Evolutionary conservation across 2,329 filamentous ascomycete genomes (phyloP), one percentile per base, ranked within the genome.

Genomic region (Talaromyces sp.): DNA sequence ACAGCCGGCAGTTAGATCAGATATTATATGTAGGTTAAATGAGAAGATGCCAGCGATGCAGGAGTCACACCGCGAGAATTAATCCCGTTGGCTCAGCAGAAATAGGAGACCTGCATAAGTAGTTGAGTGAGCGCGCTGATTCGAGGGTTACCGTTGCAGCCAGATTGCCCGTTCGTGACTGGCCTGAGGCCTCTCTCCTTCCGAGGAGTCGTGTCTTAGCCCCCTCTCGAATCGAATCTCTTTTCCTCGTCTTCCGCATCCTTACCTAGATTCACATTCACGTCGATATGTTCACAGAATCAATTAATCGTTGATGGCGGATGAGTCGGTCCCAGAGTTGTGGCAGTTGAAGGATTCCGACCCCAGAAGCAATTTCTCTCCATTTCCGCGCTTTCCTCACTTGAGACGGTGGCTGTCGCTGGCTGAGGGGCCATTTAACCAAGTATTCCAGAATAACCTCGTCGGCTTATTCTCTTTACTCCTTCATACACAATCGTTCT

Each of bases 101-200:
- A 38, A 56, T 22, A 56, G 31, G 53, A 56, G 31, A 36, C 53
- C 53, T 56, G 53, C 53, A 56, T 56, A 38, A 36, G 53, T 17
- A 22, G 19, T 38, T 56, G 31, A 31, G 49, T 17, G 47, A 31
- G 61, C 27, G 61, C 13, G 36, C 53, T 58, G 51, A 58, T 58
- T 58, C 53, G 53, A 59, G 40, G 36, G 54, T 45, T 60, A 43
- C 53, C 31, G 62, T 64, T 64, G 43, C 62, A 64, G 53, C 62
- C 62, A 59, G 62, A 58, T 51, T 59, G 43, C 40, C 34, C 38
- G 8, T 38, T 56, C 40, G 38, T 58, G 40, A 61, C 58, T 45
- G 25, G 58, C 10, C 58, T 47, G 43, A 29, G 34, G 22, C 10
- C 56, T 43, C 38, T 34, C 25, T 49, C 17, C 60, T 56, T 29